Evolutionary conservation across 306 rosid species (phyloP).

Genomic region (Quercus parvula): DNA sequence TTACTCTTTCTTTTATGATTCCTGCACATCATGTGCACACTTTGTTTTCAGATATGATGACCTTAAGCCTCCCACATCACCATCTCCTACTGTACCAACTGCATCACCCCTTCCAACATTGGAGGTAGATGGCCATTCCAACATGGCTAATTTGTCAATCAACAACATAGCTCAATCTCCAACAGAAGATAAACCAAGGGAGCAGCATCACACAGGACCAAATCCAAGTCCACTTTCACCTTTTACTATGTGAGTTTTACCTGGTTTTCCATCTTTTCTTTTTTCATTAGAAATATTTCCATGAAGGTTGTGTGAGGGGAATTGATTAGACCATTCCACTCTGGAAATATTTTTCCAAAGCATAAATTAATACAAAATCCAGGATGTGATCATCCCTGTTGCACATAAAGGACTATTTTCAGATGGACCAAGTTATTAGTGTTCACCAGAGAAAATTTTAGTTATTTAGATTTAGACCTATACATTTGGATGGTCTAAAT

Average conservation of each 20-base stretch:
- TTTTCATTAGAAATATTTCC: not conserved
- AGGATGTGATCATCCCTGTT: too few species aligned
- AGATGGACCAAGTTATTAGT: too few species aligned
- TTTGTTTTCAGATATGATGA: slow-evolving; percentile 53
- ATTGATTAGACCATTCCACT: not conserved
- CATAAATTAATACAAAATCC: too few species aligned
- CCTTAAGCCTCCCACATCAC: slow-evolving; percentile 81
- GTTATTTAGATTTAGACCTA: not conserved
- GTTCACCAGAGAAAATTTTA: not conserved
- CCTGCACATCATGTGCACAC: slow-evolving; percentile 5
- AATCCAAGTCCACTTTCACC: slow-evolving; percentile 70
- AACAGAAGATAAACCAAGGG: slow-evolving; percentile 26
- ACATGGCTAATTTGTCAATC: slow-evolving; percentile 13
- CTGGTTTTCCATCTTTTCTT: not conserved
- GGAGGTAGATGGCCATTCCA: slow-evolving; percentile 14
- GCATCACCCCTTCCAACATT: slow-evolving; percentile 28
- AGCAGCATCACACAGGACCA: slow-evolving; percentile 30
- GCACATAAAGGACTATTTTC: too few species aligned
- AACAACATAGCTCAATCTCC: slow-evolving; percentile 44
- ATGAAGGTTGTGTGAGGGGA: not conserved
- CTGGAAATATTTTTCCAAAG: too few species aligned
- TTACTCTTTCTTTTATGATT: not conserved
- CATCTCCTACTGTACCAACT: slow-evolving; percentile 63
- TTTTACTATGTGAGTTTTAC: slow-evolving; percentile 57
- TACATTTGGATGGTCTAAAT: not conserved